Evolutionary conservation across 2,329 filamentous ascomycete species (phyloP).

Genomic region (Fusarium decemcellulare): DNA sequence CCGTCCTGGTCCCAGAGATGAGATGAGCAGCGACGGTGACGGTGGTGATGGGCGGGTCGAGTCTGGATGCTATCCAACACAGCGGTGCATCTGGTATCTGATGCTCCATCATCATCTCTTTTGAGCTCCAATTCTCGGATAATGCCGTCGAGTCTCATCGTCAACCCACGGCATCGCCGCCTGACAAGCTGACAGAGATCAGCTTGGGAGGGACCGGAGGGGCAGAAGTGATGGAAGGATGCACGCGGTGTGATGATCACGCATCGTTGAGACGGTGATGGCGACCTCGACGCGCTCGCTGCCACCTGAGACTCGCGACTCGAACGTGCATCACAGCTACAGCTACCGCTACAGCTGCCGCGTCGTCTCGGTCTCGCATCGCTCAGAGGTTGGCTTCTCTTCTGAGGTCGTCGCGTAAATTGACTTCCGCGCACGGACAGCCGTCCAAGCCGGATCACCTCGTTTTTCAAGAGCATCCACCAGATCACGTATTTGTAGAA

Average conservation of each 20-base stretch:
- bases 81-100: too few species aligned
- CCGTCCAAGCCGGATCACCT: slow-evolving; percentile 14
- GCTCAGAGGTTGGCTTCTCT: slow-evolving; percentile 10
- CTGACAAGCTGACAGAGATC: not conserved
- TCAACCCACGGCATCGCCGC: slow-evolving; percentile 3
- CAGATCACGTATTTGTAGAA: not conserved
- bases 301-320: slow-evolving; percentile 12
- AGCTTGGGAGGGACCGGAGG: too few species aligned
- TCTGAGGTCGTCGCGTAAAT: slow-evolving; percentile 27
- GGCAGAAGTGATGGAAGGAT: not conserved
- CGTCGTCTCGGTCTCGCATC: slow-evolving; percentile 6
- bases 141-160: not conserved
- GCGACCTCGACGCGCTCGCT: not conserved
- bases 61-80: not conserved
- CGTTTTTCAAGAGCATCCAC: slow-evolving; percentile 13
- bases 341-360: not conserved
- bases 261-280: slow-evolving; percentile 21
- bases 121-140: not conserved
- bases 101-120: not conserved
- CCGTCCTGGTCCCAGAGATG: slow-evolving; percentile 5
- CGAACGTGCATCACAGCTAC: slow-evolving; percentile 1
- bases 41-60: slow-evolving; percentile 8
- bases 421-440: slow-evolving; percentile 44
- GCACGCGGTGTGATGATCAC: slow-evolving; percentile 29
- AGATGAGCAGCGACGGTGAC: slow-evolving; percentile 8